Evolutionary conservation across 257 asterid species (phyloP), one percentile per base, ranked within the genome.

Genomic region (Sherardia arvensis): DNA sequence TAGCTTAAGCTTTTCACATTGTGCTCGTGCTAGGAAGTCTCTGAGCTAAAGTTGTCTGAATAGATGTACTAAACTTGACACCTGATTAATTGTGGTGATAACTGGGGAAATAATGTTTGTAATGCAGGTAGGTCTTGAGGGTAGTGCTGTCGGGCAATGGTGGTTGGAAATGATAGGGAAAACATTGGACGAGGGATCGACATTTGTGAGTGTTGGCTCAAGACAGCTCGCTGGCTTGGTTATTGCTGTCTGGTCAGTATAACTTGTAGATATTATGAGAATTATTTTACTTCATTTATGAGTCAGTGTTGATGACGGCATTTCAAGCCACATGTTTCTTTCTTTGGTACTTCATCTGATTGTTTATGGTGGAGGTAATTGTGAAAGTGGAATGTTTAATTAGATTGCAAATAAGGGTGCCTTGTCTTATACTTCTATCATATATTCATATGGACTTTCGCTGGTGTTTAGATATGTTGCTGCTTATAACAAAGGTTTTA

Each of bases 171-270:
- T 87, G 91, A 90, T 93, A 65, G 99, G 90, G 25, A 87, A 83
- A 80, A 87, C 80, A 64, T 84, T 93, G 87, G 97, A 84, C 67
- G 97, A 93, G 76, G 95, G 96, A 62, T 87, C 90, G 14, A 82
- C 95, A 49, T 93, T 90, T 80, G 70, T 80, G 66, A 79, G 87
- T 55, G 81, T 90, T 76, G 99, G 99, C 83, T 93, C 95, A 72
- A 85, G 99, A 80, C 97, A 90, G 84, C 79, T 93, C 68, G 99
- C 99, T 34, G 99, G 97, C 73, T 80, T 93, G 80, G 90, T 93
- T 69, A 86, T 93, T 72, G 80, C 95, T 69, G 95, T 83, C 61
- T 93, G 99, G 99, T 93, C 71, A 81, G 96, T 80, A 55, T 61
- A 71, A 29, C 58, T 60, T 62, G 53, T 40, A 21, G 30, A 53